Evolutionary conservation across 2,329 filamentous ascomycete species (phyloP).

Genomic region (Colletotrichum higginsianum): DNA sequence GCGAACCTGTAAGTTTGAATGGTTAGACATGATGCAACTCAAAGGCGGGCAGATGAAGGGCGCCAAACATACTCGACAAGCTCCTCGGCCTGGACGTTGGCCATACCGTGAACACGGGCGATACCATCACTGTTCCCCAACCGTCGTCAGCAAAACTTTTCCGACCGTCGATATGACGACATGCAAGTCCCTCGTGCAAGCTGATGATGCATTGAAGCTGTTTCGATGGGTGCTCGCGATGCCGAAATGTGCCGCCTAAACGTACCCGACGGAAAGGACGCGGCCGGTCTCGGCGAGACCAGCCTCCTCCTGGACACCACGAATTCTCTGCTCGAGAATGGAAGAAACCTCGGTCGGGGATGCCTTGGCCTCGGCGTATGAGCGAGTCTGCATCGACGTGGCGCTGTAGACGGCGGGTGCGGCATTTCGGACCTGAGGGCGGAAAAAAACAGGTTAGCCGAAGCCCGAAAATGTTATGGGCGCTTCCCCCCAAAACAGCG

Average conservation of each 20-base stretch:
- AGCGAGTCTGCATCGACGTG: constrained; percentile 80
- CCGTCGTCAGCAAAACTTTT: constrained; percentile 38
- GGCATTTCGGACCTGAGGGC: constrained; percentile 85
- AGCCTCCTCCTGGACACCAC: constrained; percentile 97
- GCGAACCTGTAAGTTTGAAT: constrained; percentile 80
- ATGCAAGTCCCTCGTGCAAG: constrained; percentile 35
- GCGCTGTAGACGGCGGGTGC: constrained; percentile 83
- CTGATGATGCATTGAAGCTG: constrained; percentile 36
- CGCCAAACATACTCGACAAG: constrained; percentile 90
- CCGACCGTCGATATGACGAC: constrained; percentile 35
- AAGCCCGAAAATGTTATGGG: constrained; percentile 60
- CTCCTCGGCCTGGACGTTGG: constrained; percentile 99
- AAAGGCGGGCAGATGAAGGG: constrained; percentile 34
- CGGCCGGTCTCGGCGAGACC: constrained; percentile 98
- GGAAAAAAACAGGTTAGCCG: constrained; percentile 69
- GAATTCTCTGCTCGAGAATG: constrained; percentile 99
- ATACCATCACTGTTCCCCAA: constrained; percentile 91
- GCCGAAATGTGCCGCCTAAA: constrained; percentile 51
- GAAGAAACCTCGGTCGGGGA: constrained; percentile 98
- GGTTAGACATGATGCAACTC: constrained; percentile 30
- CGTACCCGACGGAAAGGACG: constrained; percentile 98
- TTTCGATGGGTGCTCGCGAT: constrained; percentile 38
- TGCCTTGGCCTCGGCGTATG: constrained; percentile 94
- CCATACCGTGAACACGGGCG: constrained; percentile 99
- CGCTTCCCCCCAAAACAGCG: constrained; percentile 45